Evolutionary conservation across 305 asterid species (phyloP).

Genomic region (Coffea humblotiana): DNA sequence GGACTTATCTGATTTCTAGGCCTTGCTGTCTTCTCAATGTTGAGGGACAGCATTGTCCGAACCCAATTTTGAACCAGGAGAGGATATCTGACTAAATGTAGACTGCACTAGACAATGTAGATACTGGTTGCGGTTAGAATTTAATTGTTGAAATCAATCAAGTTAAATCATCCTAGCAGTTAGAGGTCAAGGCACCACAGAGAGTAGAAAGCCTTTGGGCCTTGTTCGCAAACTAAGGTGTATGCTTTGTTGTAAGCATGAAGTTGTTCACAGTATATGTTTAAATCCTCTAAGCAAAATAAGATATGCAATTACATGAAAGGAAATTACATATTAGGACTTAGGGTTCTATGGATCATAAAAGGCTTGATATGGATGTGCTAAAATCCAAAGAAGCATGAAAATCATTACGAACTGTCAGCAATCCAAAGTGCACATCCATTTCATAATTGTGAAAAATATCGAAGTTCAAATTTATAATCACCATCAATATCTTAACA

Average conservation of each 20-base stretch:
- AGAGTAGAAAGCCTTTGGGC: not conserved
- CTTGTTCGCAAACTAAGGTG: not conserved
- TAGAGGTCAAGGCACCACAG: not conserved
- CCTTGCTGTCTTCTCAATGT: constrained; percentile 2
- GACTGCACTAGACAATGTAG: not conserved
- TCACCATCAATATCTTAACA: not conserved
- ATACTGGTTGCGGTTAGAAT: not conserved
- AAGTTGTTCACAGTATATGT: not conserved
- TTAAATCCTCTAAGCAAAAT: not conserved
- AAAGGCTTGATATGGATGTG: not conserved
- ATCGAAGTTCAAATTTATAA: not conserved
- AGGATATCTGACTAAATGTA: not conserved
- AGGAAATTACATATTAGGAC: not conserved
- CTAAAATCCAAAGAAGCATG: not conserved
- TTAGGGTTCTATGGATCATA: not conserved
- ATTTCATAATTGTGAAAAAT: too few relatives aligned
- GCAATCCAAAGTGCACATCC: not conserved
- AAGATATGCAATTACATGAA: too few relatives aligned
- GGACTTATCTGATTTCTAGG: not conserved
- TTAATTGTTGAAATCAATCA: not conserved
- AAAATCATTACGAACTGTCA: not conserved
- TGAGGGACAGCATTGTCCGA: not conserved
- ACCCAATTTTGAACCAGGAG: not conserved
- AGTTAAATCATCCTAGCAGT: not conserved
- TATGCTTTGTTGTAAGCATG: not conserved